Evolutionary conservation across 2,329 filamentous ascomycete genomes (phyloP), one percentile per base, ranked within the genome.

Genomic region (Penicillium sp.): DNA sequence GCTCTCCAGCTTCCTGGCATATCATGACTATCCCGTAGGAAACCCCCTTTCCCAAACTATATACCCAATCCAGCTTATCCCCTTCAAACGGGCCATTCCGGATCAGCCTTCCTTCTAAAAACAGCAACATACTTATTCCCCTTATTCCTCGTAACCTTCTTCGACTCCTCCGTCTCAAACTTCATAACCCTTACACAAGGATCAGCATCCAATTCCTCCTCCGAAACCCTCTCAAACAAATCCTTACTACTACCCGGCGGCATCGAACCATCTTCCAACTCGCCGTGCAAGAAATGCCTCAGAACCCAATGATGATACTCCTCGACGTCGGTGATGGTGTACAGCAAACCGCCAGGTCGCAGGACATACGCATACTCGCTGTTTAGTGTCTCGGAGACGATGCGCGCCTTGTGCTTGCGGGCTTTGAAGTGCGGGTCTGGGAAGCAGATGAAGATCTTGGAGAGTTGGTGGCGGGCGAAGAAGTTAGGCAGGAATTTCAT

Each of bases 401-500:
- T 99, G 33, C 93, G 80, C 33, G 91, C 91, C 73, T 99, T 99
- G 76, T 97, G 93, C 72, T 99, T 99, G 55, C 92, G 82, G 11
- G 89, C 83, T 73, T 99, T 99, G 78, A 99, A 99, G 72, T 99
- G 93, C 51, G 93, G 93, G 65, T 99, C 93, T 0, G 93, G 93
- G 67, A 99, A 99, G 76, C 93, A 99, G 62, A 99, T 88, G 71
- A 99, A 99, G 66, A 97, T 88, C 67, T 95, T 95, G 55, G 80
- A 81, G 12, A 99, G 81, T 67, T 96, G 91, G 12, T 74, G 77
- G 63, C 85, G 87, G 46, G 73, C 76, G 77, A 99, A 97, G 77
- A 96, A 95, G 67, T 99, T 97, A 54, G 95, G 92, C n/a, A 99
- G 77, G 71, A 97, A 99, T 70, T 99, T 99, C 93, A 99, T 99